Conservation (phyloP, 148 eudicot species). For the Chenopodium formosanum region DNA sequence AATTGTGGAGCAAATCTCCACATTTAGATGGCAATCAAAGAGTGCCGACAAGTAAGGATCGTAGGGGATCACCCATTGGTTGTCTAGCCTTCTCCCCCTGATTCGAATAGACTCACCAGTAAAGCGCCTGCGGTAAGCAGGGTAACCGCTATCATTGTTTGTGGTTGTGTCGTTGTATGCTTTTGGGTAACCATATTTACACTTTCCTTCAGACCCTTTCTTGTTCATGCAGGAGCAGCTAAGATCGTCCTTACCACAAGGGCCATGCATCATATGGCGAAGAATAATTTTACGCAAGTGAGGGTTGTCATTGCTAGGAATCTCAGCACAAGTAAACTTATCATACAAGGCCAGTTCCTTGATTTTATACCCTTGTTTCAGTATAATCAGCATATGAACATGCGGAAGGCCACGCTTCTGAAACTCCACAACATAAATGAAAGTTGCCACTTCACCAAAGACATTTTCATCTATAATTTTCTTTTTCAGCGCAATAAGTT, state of each 20-base stretch:
- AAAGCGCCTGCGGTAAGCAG: not conserved
- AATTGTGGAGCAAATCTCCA: not conserved
- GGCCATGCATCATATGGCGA: conserved; percentile 15
- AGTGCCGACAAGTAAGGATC: not conserved
- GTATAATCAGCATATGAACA: not conserved
- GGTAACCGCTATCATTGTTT: not conserved
- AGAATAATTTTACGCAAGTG: not conserved
- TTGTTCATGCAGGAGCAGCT: not conserved
- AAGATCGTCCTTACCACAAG: not conserved
- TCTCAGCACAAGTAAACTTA: not conserved
- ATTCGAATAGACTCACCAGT: not conserved
- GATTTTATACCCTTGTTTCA: not conserved
- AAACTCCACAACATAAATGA: conserved; percentile 2
- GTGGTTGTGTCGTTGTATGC: not conserved
- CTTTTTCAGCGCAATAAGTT: not conserved
- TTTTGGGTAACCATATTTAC: not conserved
- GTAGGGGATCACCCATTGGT: not conserved
- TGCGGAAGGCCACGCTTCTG: conserved; percentile 7
- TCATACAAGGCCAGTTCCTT: not conserved
- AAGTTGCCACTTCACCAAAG: not conserved
- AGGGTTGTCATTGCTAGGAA: not conserved
- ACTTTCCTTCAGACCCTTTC: not conserved
- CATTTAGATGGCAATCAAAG: no score
- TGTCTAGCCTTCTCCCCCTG: not conserved
- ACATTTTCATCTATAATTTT: not conserved